Conservation (phyloP, 1,139 yeast species). For the Lodderomyces elongisporus region DNA sequence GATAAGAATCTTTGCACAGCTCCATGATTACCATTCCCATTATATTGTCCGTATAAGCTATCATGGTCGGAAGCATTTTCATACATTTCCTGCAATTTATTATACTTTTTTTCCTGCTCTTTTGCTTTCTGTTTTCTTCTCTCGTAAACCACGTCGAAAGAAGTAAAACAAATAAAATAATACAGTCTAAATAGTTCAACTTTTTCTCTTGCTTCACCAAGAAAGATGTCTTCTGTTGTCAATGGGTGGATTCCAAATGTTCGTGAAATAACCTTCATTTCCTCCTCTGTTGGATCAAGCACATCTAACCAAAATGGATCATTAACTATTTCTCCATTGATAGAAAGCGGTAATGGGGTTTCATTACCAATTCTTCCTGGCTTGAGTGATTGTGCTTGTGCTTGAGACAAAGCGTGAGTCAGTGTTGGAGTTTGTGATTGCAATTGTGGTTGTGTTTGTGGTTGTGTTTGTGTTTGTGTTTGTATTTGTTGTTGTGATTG, state of each 20-base stretch:
- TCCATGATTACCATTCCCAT: slow-evolving; percentile 10
- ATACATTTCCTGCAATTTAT: slow-evolving; percentile 37
- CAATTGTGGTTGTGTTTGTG: slow-evolving; percentile 1
- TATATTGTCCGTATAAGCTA: slow-evolving; percentile 18
- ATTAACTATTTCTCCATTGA: slow-evolving; percentile 8
- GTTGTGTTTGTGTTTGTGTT: neutral
- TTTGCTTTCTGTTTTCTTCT: slow-evolving; percentile 47
- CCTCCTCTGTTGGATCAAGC: slow-evolving; percentile 90
- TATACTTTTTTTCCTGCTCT: slow-evolving; percentile 38
- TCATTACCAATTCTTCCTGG: slow-evolving; percentile 13
- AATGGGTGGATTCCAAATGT: slow-evolving; percentile 94
- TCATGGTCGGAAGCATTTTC: slow-evolving; percentile 15
- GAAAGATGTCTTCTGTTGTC: slow-evolving; percentile 90
- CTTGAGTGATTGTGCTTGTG: slow-evolving; percentile 2
- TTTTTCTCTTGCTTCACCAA: slow-evolving; percentile 93
- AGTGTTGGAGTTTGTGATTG: neutral
- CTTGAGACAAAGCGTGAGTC: neutral
- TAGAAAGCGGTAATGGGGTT: slow-evolving; percentile 15
- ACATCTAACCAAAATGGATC: slow-evolving; percentile 89
- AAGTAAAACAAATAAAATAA: slow-evolving; percentile 87
- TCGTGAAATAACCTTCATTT: slow-evolving; percentile 87
- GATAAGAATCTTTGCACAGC: slow-evolving; percentile 1
- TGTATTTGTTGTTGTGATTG: neutral
- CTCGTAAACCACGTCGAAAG: slow-evolving; percentile 83
- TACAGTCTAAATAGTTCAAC: slow-evolving; percentile 88